A percentile compares a stretch with the other conserved stretches of the same genome.
Evolutionary conservation across 2,329 filamentous ascomycete species (phyloP).

Genomic region (Arthrobotrys megalospora): DNA sequence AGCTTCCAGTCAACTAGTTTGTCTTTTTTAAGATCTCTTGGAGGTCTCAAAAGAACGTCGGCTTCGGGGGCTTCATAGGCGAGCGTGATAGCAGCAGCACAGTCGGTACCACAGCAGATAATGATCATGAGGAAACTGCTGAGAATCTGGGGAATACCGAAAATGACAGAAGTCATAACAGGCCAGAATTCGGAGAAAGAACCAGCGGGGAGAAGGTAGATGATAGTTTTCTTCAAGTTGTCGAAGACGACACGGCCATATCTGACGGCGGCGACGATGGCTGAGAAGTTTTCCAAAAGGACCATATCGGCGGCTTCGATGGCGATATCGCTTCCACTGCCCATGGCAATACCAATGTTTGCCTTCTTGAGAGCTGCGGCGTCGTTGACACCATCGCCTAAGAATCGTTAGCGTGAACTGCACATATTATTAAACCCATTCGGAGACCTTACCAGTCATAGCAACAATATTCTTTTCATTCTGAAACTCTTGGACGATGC

Average conservation of each 20-base stretch:
- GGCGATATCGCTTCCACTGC: slow-evolving; percentile 74
- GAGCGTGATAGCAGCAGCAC: slow-evolving; percentile 79
- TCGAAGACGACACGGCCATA: slow-evolving; percentile 84
- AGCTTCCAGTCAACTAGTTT: slow-evolving; percentile 81
- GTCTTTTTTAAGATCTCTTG: slow-evolving; percentile 78
- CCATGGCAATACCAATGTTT: slow-evolving; percentile 75
- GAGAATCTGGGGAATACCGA: slow-evolving; percentile 81
- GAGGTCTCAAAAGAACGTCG: slow-evolving; percentile 79
- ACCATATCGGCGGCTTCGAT: slow-evolving; percentile 77
- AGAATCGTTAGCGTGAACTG: not conserved
- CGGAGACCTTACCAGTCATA: slow-evolving; percentile 67
- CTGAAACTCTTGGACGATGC: slow-evolving; percentile 83
- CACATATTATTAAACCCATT: not conserved
- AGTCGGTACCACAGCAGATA: slow-evolving; percentile 81
- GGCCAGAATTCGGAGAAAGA: slow-evolving; percentile 84
- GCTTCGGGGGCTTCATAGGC: slow-evolving; percentile 84
- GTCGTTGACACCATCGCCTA: slow-evolving; percentile 69
- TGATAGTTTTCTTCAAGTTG: slow-evolving; percentile 82
- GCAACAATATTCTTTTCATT: slow-evolving; percentile 73
- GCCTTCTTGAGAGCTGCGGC: slow-evolving; percentile 73
- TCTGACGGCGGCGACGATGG: slow-evolving; percentile 79
- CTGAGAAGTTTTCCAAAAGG: slow-evolving; percentile 78
- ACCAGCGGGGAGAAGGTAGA: slow-evolving; percentile 81
- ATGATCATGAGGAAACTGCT: slow-evolving; percentile 79
- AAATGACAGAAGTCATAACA: slow-evolving; percentile 79